Evolutionary conservation across 495 filamentous ascomycete species (phyloP).

Genomic region (Hypomontagnella submonticulosa): DNA sequence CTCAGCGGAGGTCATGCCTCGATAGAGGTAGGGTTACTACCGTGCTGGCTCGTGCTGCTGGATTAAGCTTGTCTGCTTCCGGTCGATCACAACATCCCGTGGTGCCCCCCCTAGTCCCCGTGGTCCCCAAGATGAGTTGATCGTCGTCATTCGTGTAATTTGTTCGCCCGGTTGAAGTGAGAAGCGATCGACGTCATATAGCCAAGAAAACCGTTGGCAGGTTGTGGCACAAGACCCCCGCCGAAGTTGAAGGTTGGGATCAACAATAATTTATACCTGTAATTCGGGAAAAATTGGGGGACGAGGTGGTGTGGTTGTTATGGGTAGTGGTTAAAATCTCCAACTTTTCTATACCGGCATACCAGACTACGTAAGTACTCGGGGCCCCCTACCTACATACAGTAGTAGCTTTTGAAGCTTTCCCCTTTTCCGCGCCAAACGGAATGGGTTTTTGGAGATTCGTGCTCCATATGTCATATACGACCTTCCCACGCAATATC

Average conservation of each 20-base stretch:
- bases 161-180: constrained; percentile 23
- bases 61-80: constrained; percentile 22
- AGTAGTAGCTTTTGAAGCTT: not conserved
- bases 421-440: constrained; percentile 11
- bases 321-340: constrained; percentile 32
- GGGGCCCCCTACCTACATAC: too few species aligned
- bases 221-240: constrained; percentile 13
- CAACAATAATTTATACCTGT: constrained; percentile 31
- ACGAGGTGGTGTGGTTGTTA: constrained; percentile 3
- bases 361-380: too few species aligned
- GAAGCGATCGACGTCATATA: constrained; percentile 41
- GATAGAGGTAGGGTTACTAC: constrained; percentile 17
- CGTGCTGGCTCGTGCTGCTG: constrained; percentile 14
- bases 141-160: constrained; percentile 21
- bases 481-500: constrained; percentile 8
- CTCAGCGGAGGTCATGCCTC: constrained; percentile 18
- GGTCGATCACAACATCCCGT: constrained; percentile 24
- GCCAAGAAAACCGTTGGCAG: constrained; percentile 12
- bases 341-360: constrained; percentile 4
- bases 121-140: constrained; percentile 26
- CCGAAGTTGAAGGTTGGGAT: constrained; percentile 26
- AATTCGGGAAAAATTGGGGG: constrained; percentile 36
- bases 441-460: not conserved
- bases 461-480: too few species aligned
- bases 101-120: constrained; percentile 1